These are phyloP conservation scores for Syzygium aromaticum DNA, from an alignment of 345 rosid species.

Conservation along the genomic window DNA sequence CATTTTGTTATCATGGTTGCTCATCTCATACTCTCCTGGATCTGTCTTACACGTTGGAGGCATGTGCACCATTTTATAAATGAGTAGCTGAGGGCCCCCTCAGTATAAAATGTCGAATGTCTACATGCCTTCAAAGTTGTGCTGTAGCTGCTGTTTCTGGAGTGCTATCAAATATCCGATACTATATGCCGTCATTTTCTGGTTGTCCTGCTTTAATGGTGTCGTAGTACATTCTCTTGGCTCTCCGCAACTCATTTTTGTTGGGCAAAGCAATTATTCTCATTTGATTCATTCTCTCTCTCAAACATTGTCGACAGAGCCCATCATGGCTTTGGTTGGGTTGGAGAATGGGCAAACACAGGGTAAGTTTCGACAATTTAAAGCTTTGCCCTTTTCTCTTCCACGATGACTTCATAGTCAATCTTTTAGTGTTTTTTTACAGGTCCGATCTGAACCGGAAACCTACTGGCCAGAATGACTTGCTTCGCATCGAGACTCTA, in stretches of 20 bases:
- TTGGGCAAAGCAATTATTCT: not conserved
- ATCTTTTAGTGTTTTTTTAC: not conserved
- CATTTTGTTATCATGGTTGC: not conserved
- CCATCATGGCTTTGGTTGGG: slow-evolving; percentile 99
- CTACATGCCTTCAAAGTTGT: not conserved
- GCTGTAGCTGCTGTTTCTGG: not conserved
- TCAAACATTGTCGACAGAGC: slow-evolving; percentile 42
- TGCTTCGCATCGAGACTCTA: slow-evolving; percentile 83
- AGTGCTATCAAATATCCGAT: not conserved
- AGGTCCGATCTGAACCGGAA: slow-evolving; percentile 72
- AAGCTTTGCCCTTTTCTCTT: not conserved
- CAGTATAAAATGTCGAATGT: not conserved
- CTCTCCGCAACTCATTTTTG: not conserved
- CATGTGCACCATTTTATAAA: not conserved
- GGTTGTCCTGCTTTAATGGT: not conserved
- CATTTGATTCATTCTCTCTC: slow-evolving; percentile 1
- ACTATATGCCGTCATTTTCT: not conserved
- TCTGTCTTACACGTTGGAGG: not conserved
- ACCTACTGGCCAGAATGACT: slow-evolving; percentile 61
- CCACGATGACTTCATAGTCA: not conserved
- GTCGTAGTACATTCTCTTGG: not conserved
- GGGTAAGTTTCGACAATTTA: slow-evolving; percentile 43
- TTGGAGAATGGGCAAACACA: slow-evolving; percentile 98
- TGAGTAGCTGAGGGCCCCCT: not conserved
- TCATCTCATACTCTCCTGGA: not conserved